Base-by-base conservation (phyloP, 352 stramenopile genomes). In the Phytophthora brassicae region DNA sequence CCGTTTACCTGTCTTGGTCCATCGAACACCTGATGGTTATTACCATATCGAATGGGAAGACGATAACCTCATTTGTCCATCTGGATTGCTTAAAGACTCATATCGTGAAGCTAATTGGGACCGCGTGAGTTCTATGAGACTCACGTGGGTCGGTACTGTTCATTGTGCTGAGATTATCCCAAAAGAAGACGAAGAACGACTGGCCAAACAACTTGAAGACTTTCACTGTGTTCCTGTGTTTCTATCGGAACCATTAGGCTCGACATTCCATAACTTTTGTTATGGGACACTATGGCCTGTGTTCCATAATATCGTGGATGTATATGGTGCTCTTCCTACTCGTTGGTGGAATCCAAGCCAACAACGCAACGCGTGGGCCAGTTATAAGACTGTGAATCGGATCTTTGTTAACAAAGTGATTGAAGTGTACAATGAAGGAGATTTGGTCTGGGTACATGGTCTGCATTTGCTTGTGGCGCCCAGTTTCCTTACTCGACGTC, bases 161-260 rank as follows among this genome's bases (percentile, higher is more conserved):
- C 86, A 92, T 46, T 95, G 86, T 54, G 79, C 84, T 3, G 82
- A 83, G 0, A 33, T 70, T 8, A 95, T 95, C 33, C 84, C 86
- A 9, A 84, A 85, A n/a, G 81, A 90, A 66, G 86, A 95, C 35
- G 84, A 95, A 73, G 86, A 95, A 20, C 71, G 77, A 20, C 58
- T 95, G 28, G 63, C 81, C 12, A 79, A 84, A 9, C 84, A 92
- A 38, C 68, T 95, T 6, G 81, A 90, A 45, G 79, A 90, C 16
- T 98, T 99, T 60, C 90, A 98, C 61, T 99, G 97, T 60, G 94
- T 99, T 9, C 96, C 97, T 0, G 96, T 99, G n/a, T 99, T 98
- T 74, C 68, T 98, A 33, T 88, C 95, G 16, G 77, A 90, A 24
- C 70, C 76, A 17, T 66, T 99, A 16, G 77, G 72, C 12, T 72